A percentile compares a stretch with the other conserved stretches of the same genome.
Evolutionary conservation across 2,329 filamentous ascomycete genomes (phyloP).

Genomic region (Pezicula rhizophila): DNA sequence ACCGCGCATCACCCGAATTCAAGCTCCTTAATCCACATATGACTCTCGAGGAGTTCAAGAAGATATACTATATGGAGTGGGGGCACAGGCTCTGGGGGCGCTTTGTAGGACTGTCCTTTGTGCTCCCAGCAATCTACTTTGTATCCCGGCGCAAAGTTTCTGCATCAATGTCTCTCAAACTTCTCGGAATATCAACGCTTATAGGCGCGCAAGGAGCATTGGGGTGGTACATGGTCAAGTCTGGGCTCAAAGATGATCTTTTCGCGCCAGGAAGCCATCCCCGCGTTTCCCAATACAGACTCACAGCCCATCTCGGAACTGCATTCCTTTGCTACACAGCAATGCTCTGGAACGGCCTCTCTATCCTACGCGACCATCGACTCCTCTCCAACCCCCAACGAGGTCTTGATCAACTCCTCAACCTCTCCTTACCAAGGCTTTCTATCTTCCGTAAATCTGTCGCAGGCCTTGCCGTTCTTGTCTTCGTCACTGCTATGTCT

Average conservation of each 20-base stretch:
- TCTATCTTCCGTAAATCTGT: conserved; percentile 68
- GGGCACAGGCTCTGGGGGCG: conserved; percentile 91
- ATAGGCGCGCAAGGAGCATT: conserved; percentile 95
- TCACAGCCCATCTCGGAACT: conserved; percentile 82
- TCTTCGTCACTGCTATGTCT: conserved; percentile 89
- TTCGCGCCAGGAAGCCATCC: conserved; percentile 88
- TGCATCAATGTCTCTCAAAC: conserved; percentile 66
- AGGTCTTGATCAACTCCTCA: conserved; percentile 53
- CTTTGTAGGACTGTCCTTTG: conserved; percentile 82
- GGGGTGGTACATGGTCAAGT: conserved; percentile 99
- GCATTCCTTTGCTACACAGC: conserved; percentile 90
- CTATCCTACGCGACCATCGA: conserved; percentile 71
- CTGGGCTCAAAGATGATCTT: conserved; percentile 88
- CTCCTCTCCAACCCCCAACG: conserved; percentile 62
- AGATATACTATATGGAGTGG: conserved; percentile 99
- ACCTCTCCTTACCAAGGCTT: conserved; percentile 62
- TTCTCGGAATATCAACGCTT: conserved; percentile 77
- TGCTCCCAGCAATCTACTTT: conserved; percentile 84
- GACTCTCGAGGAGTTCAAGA: conserved; percentile 89
- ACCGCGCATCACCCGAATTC: conserved; percentile 89
- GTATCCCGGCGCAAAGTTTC: conserved; percentile 75
- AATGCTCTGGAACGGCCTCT: conserved; percentile 86
- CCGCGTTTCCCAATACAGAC: conserved; percentile 87
- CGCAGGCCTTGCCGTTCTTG: conserved; percentile 62
- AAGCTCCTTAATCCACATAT: conserved; percentile 87